A percentile compares a stretch with the other conserved stretches of the same genome.
Evolutionary conservation across 2,329 filamentous ascomycete genomes (phyloP).

Genomic region (Teratosphaeria viscida): DNA sequence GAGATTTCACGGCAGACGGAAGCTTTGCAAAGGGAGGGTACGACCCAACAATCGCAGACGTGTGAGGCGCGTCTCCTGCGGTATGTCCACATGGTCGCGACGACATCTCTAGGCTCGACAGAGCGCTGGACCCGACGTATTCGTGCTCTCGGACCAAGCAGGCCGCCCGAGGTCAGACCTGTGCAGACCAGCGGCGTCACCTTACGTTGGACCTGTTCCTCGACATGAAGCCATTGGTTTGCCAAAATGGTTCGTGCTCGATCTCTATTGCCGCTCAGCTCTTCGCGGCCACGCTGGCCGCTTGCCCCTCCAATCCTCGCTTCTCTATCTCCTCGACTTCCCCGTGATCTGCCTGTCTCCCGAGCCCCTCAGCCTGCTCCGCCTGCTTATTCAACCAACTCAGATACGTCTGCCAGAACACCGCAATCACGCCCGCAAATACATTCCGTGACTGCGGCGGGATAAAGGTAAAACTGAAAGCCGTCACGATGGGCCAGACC

Average conservation of each 20-base stretch:
- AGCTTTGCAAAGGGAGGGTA: neutral
- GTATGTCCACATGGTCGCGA: too few species aligned
- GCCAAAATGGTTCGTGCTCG: neutral
- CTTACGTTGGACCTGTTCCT: neutral
- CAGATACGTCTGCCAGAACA: conserved; percentile 89
- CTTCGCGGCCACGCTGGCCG: conserved; percentile 3
- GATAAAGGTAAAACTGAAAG: conserved; percentile 78
- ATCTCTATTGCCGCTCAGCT: neutral
- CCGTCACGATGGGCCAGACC: conserved; percentile 79
- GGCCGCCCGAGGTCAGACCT: neutral
- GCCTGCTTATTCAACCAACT: conserved; percentile 67
- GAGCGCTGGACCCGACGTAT: neutral
- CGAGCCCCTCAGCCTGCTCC: conserved; percentile 45
- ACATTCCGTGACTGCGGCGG: conserved; percentile 68
- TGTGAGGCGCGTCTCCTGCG: neutral
- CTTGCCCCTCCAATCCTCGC: conserved; percentile 1
- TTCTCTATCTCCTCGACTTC: neutral
- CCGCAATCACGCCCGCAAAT: conserved; percentile 64
- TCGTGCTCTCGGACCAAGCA: neutral
- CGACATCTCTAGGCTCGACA: neutral
- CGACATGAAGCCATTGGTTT: neutral
- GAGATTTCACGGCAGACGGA: neutral
- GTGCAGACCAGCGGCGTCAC: neutral
- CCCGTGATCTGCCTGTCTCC: neutral
- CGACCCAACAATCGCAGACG: neutral